Base-by-base conservation (phyloP, 2,329 filamentous ascomycete genomes). In the Berkeleyomyces basicola region DNA sequence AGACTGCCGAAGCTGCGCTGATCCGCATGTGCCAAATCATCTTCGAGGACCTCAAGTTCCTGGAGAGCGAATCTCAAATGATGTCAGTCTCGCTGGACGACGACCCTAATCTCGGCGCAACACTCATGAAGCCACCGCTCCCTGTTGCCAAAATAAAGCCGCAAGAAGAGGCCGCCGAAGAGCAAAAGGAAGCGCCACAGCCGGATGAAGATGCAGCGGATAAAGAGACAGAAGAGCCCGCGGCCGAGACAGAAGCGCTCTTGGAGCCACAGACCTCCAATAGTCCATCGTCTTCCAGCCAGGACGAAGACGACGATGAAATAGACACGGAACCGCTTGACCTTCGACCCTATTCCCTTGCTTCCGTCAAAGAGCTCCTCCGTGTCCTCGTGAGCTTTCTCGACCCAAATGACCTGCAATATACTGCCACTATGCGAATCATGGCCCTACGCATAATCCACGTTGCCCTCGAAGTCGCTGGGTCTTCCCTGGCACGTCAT, bases 21-120 rank as follows among this genome's bases (percentile, higher is more conserved):
- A 89, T 97, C 55, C 89, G 90, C 67, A 99, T 99, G 93, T 97
- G 93, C 71, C 93, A 99, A 74, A 90, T 96, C 67, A 96, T 99
- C 69, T 99, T 99, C 71, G 88, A 91, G 72, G 85, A 95, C 65
- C 76, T 99, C 61, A 96, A 95, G 72, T 85, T 91, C 67, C 77
- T 97, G 6, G 89, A 95, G 68, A 80, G 88, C 57, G 86, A 91
- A 70, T 82, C 84, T 31, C 83, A 83, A 10, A 81, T 86, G 44
- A 83, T 87, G 66, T 74, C 81, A 5, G 82, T 85, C 43, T 81
- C 81, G 3, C 73, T 88, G 63, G 86, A 90, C 70, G 80, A 82
- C 6, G 83, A 85, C 66, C 82, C 82, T 31, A 83, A 88, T 66
- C 82, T 87, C 73, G 85, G 88, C 66, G 84, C 80, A 57, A 79